Evolutionary conservation across 2,329 filamentous ascomycete species (phyloP), one percentile per base, ranked within the genome.

Genomic region (Exophiala mesophila): DNA sequence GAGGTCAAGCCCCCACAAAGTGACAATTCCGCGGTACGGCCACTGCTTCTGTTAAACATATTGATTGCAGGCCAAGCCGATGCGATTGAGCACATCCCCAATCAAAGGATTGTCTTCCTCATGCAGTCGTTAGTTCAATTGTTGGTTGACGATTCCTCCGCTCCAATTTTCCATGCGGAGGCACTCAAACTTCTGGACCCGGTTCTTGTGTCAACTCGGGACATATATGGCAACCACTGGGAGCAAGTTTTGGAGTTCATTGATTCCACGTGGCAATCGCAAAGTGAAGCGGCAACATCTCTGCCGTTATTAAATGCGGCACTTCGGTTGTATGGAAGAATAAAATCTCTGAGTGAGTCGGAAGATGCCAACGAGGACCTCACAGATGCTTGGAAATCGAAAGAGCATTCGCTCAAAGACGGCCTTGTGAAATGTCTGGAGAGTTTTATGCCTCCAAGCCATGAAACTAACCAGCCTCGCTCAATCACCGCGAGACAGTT

Each of bases 221-320:
- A 88, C 34, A 80, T 95, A 1, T 96, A 95, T 56, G 92, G 90
- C 1, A 78, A 85, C 0, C 86, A 95, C 58, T 98, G 92, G 92
- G 76, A 82, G 37, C 76, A 76, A 35, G 64, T 74, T 0, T 64
- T 88, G 13, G 69, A 76, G 23, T 76, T 79, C 36, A 76, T 82
- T 46, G 65, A 74, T 8, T 63, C 66, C 5, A 64, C 80, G 0
- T 85, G 82, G 80, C 65, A 68, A 3, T 67, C 69, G 3, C 70
- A 67, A 0, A 60, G 60, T 8, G 61, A 63, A 2, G 67, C 71
- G 5, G 70, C 78, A 12, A 61, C 69, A 9, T 68, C 71, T 4
- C 57, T 87, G 1, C 77, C 85, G 0, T 74, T 82, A 18, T 68
- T 88, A 0, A 75, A 89, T 57, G 74, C 83, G 4, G 86, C 86